Percentiles rank a stretch among this genome's conserved stretches.
Conservation (phyloP, 1,139 yeast species). For the Candida sojae region DNA sequence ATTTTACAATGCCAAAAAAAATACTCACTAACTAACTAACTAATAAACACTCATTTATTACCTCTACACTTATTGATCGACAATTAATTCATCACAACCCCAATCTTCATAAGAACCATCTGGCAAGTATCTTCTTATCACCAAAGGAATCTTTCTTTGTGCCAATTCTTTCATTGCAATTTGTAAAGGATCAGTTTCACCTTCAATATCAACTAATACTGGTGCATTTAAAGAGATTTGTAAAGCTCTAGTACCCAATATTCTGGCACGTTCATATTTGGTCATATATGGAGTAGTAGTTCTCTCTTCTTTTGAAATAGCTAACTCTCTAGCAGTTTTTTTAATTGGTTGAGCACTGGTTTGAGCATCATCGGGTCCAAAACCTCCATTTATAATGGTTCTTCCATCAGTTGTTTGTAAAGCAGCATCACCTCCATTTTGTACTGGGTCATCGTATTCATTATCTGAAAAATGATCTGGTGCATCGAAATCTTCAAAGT, state of each 20-base stretch:
- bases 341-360: slow-evolving; percentile 40
- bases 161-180: slow-evolving; percentile 96
- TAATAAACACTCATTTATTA: background rate
- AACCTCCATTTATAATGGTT: slow-evolving; percentile 67
- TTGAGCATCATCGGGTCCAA: slow-evolving; percentile 54
- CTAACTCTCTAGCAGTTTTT: slow-evolving; percentile 75
- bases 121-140: slow-evolving; percentile 92
- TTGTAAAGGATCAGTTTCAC: slow-evolving; percentile 98
- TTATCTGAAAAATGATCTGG: slow-evolving; percentile 73
- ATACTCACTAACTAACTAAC: no score
- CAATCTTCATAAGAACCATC: slow-evolving; percentile 98
- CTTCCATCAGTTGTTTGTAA: slow-evolving; percentile 74
- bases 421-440: slow-evolving; percentile 43
- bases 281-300: slow-evolving; percentile 99
- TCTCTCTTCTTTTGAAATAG: slow-evolving; percentile 86
- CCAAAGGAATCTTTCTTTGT: slow-evolving; percentile 92
- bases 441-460: slow-evolving; percentile 36
- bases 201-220: slow-evolving; percentile 94
- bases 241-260: slow-evolving; percentile 92
- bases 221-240: slow-evolving; percentile 99
- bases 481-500: slow-evolving; percentile 79
- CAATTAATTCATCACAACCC: slow-evolving; percentile 97
- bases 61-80: slow-evolving; percentile 56
- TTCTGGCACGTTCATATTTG: slow-evolving; percentile 95
- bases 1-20: background rate